phyloP scores from a whole-genome alignment of 2,329 filamentous ascomycete genomes.

The Phyllosticta paracitricarpa region DNA sequence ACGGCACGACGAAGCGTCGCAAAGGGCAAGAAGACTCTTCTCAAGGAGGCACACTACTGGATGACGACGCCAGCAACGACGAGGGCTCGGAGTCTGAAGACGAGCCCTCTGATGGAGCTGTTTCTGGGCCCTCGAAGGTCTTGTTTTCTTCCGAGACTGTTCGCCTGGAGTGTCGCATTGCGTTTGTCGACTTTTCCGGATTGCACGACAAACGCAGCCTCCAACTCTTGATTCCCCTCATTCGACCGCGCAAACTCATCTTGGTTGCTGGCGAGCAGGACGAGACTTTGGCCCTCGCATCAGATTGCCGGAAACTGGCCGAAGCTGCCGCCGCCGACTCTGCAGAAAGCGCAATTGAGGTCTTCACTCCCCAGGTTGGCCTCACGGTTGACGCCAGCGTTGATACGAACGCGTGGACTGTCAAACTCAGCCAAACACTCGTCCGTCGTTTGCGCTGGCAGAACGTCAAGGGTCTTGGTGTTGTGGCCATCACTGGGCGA shows the following conservation, averaged over 20 bases:
- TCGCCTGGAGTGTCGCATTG: slow-evolving; percentile 62
- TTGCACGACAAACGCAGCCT: slow-evolving; percentile 88
- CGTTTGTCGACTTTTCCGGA: slow-evolving; percentile 84
- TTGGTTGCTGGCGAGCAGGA: slow-evolving; percentile 71
- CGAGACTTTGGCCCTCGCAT: slow-evolving; percentile 65
- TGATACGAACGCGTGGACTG: slow-evolving; percentile 94
- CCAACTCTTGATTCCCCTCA: slow-evolving; percentile 88
- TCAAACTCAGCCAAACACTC: slow-evolving; percentile 76
- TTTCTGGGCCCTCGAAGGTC: slow-evolving; percentile 65
- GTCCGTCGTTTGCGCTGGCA: slow-evolving; percentile 90
- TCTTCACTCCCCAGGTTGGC: slow-evolving; percentile 74
- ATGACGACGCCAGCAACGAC: slow-evolving; percentile 29
- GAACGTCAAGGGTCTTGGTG: slow-evolving; percentile 76
- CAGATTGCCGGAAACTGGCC: slow-evolving; percentile 64
- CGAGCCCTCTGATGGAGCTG: slow-evolving; percentile 39
- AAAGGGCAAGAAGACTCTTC: slow-evolving; percentile 30
- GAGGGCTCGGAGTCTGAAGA: slow-evolving; percentile 39
- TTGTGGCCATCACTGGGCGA: slow-evolving; percentile 82
- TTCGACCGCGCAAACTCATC: slow-evolving; percentile 88
- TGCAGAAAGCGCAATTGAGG: slow-evolving; percentile 46
- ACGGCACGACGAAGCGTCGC: slow-evolving; percentile 50
- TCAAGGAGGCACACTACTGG: slow-evolving; percentile 8
- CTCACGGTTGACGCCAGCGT: slow-evolving; percentile 77
- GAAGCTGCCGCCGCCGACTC: slow-evolving; percentile 36
- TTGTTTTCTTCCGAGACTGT: slow-evolving; percentile 55